A percentile compares a stretch with the other conserved stretches of the same genome.
phyloP scores from a whole-genome alignment of 2,329 filamentous ascomycete genomes.

The Microsporum audouinii region DNA sequence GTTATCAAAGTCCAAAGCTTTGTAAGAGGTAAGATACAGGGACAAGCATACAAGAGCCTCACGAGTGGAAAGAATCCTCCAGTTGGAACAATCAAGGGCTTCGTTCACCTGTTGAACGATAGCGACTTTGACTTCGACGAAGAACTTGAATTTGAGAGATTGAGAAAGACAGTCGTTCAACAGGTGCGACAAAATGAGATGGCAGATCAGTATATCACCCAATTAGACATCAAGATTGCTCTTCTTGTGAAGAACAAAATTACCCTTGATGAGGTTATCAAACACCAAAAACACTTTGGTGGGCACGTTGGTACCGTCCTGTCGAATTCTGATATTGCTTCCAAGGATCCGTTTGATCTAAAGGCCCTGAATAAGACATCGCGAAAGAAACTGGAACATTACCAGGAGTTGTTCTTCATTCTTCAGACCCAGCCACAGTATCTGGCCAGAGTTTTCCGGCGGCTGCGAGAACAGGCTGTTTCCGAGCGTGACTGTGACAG shows the following conservation, averaged over 20 bases:
- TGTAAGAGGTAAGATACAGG: conserved; percentile 85
- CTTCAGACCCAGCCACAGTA: conserved; percentile 95
- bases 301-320: conserved; percentile 76
- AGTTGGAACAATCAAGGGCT: conserved; percentile 93
- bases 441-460: conserved; percentile 74
- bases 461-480: conserved; percentile 69
- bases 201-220: conserved; percentile 94
- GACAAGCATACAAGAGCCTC: conserved; percentile 94
- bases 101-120: conserved; percentile 93
- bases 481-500: conserved; percentile 87
- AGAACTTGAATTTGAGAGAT: conserved; percentile 88
- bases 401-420: conserved; percentile 95
- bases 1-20: conserved; percentile 98
- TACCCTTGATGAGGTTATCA: conserved; percentile 91
- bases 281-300: conserved; percentile 91
- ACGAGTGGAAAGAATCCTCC: conserved; percentile 94
- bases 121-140: conserved; percentile 99
- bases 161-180: conserved; percentile 92
- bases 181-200: conserved; percentile 96
- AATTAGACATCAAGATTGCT: conserved; percentile 97
- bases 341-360: conserved; percentile 84
- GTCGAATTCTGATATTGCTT: conserved; percentile 77
- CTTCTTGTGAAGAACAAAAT: conserved; percentile 99
- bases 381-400: conserved; percentile 85
- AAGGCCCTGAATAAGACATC: conserved; percentile 97